phyloP scores from a whole-genome alignment of 1,139 yeast genomes.

The Candida pseudocylindracea region DNA sequence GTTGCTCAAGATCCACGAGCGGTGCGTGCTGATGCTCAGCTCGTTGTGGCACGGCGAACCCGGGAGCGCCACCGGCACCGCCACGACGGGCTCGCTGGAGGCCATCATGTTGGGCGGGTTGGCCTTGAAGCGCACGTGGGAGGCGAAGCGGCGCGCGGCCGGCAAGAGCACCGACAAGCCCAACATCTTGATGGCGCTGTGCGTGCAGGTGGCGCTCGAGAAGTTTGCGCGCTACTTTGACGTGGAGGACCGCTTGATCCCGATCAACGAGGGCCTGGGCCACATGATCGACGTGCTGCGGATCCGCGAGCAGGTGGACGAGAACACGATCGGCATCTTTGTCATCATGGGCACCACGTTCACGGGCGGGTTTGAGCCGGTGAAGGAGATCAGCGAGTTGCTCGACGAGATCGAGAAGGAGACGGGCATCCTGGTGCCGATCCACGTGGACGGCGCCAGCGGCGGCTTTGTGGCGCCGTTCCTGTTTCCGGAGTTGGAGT shows the following conservation, averaged over 20 bases:
- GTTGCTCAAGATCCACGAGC: constrained; percentile 51
- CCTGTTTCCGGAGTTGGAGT: constrained; percentile 44
- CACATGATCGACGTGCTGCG: constrained; percentile 40
- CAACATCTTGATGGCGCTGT: constrained; percentile 82
- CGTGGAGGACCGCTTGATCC: constrained; percentile 62
- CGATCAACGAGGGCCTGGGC: constrained; percentile 34
- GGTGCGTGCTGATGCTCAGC: constrained; percentile 65
- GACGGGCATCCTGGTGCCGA: constrained; percentile 48
- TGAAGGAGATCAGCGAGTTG: constrained; percentile 29
- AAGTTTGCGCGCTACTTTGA: constrained; percentile 88
- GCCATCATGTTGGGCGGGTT: constrained; percentile 88
- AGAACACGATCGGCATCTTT: constrained; percentile 81
- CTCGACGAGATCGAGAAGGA: constrained; percentile 50
- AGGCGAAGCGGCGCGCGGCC: constrained; percentile 29
- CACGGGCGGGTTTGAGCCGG: constrained; percentile 82
- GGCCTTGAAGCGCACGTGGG: constrained; percentile 85
- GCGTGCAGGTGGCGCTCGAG: constrained; percentile 87
- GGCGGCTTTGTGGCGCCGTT: constrained; percentile 86
- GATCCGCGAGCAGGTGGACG: constrained; percentile 49
- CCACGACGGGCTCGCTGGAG: constrained; percentile 87
- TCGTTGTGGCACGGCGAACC: constrained; percentile 64
- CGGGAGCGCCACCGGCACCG: constrained; percentile 38
- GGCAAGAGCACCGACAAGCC: constrained; percentile 48
- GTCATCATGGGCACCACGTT: constrained; percentile 82
- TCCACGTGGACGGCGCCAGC: constrained; percentile 87